Percentiles rank a stretch among this genome's conserved stretches.
Evolutionary conservation across 768 basidiomycete species (phyloP).

Genomic region (Podaxis carcinomalis): DNA sequence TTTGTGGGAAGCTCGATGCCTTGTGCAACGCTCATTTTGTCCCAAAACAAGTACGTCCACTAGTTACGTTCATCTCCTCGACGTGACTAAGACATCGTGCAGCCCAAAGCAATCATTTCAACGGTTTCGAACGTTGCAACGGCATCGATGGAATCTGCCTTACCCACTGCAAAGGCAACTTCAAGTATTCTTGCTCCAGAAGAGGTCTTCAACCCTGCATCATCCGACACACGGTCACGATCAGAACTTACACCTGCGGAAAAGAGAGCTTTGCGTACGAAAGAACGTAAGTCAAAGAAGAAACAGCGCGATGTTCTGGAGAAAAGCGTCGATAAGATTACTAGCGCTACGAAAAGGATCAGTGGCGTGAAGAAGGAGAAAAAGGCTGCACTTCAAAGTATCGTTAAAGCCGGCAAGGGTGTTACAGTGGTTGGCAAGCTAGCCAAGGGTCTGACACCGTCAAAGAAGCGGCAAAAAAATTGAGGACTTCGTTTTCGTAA

Average conservation of each 20-base stretch:
- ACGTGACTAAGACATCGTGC: conserved; percentile 3
- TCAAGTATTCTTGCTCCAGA: conserved; percentile 89
- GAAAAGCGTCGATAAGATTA: conserved; percentile 60
- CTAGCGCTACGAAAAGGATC: conserved; percentile 43
- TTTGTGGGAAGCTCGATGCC: conserved; percentile 88
- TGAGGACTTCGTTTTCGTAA: not conserved
- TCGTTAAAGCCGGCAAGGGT: conserved; percentile 82
- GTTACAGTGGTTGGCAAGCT: conserved; percentile 85
- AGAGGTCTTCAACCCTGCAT: conserved; percentile 70
- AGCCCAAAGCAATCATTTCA: conserved; percentile 89
- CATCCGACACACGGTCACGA: conserved; percentile 53
- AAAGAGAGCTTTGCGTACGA: conserved; percentile 68
- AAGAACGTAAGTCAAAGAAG: conserved; percentile 67
- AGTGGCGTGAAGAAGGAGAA: conserved; percentile 75
- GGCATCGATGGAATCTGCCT: conserved; percentile 81
- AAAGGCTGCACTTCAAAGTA: conserved; percentile 71
- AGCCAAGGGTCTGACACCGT: conserved; percentile 29
- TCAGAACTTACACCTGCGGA: conserved; percentile 84
- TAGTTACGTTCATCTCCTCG: not conserved
- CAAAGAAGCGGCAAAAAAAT: conserved; percentile 29
- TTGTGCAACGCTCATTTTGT: conserved; percentile 93
- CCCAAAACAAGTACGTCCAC: conserved; percentile 75
- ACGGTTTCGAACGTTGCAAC: conserved; percentile 81
- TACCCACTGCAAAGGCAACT: conserved; percentile 76
- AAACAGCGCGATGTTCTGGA: conserved; percentile 63